Conservation (phyloP, 768 basidiomycete species). For the Pulveroboletus sp. region DNA sequence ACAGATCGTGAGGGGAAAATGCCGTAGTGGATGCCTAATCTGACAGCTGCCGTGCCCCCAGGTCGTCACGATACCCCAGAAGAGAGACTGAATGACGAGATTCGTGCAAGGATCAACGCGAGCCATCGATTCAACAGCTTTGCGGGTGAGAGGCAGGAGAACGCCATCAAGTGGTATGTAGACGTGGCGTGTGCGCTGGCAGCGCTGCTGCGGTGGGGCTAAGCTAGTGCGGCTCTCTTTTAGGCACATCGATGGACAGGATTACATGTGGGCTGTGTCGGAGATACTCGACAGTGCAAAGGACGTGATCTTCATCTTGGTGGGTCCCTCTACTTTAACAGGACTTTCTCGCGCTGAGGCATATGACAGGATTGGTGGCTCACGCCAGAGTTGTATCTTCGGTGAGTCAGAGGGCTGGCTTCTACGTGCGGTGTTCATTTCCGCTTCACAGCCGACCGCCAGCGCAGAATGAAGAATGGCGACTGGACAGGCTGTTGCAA, state of each 20-base stretch:
- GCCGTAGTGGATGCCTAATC: background rate
- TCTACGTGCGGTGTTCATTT: slow-evolving; percentile 8
- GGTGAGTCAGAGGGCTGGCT: slow-evolving; percentile 32
- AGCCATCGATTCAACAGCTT: slow-evolving; percentile 86
- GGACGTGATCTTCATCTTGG: slow-evolving; percentile 87
- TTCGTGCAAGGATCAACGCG: slow-evolving; percentile 71
- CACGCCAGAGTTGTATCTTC: slow-evolving; percentile 90
- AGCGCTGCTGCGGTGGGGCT: background rate
- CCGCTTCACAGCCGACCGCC: slow-evolving; percentile 60
- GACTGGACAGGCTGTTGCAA: slow-evolving; percentile 81
- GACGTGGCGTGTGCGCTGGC: background rate
- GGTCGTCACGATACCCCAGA: slow-evolving; percentile 74
- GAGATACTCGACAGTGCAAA: slow-evolving; percentile 82
- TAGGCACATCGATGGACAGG: slow-evolving; percentile 92
- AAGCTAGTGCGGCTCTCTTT: background rate
- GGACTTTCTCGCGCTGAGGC: slow-evolving; percentile 3
- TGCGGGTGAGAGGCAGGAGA: slow-evolving; percentile 64
- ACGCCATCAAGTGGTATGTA: slow-evolving; percentile 78
- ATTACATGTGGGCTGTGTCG: slow-evolving; percentile 94
- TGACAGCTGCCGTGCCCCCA: slow-evolving; percentile 11
- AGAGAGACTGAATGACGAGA: slow-evolving; percentile 67
- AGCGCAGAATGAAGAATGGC: slow-evolving; percentile 80
- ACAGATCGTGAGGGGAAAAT: slow-evolving; percentile 30
- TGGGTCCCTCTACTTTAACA: slow-evolving; percentile 25
- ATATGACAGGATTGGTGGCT: slow-evolving; percentile 82